Percentiles rank a stretch among this genome's conserved stretches.
phyloP scores from a whole-genome alignment of 148 eudicot species.

The Rhododendron vialii region DNA sequence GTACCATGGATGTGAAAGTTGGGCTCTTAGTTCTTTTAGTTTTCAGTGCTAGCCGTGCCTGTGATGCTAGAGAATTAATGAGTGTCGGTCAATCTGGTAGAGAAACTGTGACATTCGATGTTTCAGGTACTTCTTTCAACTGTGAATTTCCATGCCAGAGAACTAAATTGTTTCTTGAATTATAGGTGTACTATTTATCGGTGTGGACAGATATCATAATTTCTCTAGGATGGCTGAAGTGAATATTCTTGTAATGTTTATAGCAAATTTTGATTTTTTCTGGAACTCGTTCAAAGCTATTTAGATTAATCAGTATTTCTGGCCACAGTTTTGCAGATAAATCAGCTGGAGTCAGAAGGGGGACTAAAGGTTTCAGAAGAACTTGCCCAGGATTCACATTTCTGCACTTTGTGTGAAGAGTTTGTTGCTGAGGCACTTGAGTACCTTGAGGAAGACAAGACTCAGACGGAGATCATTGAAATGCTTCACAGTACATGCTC shows the following conservation, averaged over 20 bases:
- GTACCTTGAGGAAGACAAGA: slow-evolving; percentile 59
- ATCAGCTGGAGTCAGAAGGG: slow-evolving; percentile 10
- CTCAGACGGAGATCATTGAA: slow-evolving; percentile 52
- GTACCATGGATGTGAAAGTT: slow-evolving; percentile 32
- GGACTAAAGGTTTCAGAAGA: slow-evolving; percentile 23
- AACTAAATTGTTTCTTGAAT: background rate
- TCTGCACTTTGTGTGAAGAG: slow-evolving; percentile 75
- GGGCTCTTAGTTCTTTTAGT: slow-evolving; percentile 27
- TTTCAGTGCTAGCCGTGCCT: slow-evolving; percentile 27
- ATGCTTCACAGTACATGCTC: slow-evolving; percentile 69
- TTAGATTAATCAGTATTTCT: slow-evolving; percentile 1
- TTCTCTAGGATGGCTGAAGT: background rate
- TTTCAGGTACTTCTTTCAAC: slow-evolving; percentile 24
- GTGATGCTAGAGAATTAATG: slow-evolving; percentile 36
- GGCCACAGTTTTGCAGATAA: slow-evolving; percentile 26
- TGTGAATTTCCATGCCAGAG: background rate
- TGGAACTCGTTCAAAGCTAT: background rate
- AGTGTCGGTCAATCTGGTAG: background rate
- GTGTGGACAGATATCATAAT: background rate
- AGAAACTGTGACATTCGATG: slow-evolving; percentile 5
- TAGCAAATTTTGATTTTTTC: background rate
- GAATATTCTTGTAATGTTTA: background rate
- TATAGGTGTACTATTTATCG: background rate
- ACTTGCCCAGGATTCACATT: slow-evolving; percentile 22
- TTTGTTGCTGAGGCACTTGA: slow-evolving; percentile 50